A percentile compares a stretch with the other conserved stretches of the same genome.
Conservation (phyloP, 2,329 filamentous ascomycete species). For the Gyromitra esculenta region DNA sequence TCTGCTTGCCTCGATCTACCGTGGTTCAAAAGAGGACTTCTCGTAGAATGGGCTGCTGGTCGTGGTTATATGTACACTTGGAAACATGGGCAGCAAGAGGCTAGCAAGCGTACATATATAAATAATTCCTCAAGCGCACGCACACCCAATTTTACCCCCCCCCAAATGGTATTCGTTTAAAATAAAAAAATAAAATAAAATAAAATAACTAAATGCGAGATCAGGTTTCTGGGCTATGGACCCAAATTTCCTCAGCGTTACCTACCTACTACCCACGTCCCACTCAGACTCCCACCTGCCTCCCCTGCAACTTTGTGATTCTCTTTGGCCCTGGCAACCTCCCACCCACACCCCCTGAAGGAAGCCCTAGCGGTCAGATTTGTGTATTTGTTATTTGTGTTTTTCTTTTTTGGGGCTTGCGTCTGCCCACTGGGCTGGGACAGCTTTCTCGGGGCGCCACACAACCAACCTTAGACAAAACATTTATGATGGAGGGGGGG, state of each 20-base stretch:
- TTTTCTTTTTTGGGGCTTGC: slow-evolving; percentile 48
- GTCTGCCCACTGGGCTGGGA: slow-evolving; percentile 46
- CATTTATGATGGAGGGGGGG: slow-evolving; percentile 37
- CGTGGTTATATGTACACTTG: slow-evolving; percentile 38
- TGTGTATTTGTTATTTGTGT: slow-evolving; percentile 24
- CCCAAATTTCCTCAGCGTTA: slow-evolving; percentile 37
- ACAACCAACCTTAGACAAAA: slow-evolving; percentile 43
- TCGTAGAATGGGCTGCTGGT: slow-evolving; percentile 30
- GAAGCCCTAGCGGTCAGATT: slow-evolving; percentile 33
- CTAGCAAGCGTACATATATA: slow-evolving; percentile 25
- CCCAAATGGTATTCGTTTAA: neutral
- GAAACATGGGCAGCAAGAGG: slow-evolving; percentile 30
- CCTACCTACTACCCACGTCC: slow-evolving; percentile 18
- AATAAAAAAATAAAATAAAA: slow-evolving; percentile 6
- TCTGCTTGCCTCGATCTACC: slow-evolving; percentile 46
- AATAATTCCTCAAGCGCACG: slow-evolving; percentile 27
- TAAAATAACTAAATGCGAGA: slow-evolving; percentile 32
- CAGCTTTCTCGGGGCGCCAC: slow-evolving; percentile 41
- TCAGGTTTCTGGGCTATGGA: slow-evolving; percentile 32
- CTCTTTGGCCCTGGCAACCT: slow-evolving; percentile 19
- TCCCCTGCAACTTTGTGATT: slow-evolving; percentile 14
- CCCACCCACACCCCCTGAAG: slow-evolving; percentile 42
- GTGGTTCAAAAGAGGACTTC: slow-evolving; percentile 36
- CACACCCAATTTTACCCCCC: slow-evolving; percentile 4
- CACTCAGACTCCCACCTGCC: slow-evolving; percentile 36